Evolutionary conservation across 148 eudicot genomes (phyloP).

Genomic region (Silene conica): DNA sequence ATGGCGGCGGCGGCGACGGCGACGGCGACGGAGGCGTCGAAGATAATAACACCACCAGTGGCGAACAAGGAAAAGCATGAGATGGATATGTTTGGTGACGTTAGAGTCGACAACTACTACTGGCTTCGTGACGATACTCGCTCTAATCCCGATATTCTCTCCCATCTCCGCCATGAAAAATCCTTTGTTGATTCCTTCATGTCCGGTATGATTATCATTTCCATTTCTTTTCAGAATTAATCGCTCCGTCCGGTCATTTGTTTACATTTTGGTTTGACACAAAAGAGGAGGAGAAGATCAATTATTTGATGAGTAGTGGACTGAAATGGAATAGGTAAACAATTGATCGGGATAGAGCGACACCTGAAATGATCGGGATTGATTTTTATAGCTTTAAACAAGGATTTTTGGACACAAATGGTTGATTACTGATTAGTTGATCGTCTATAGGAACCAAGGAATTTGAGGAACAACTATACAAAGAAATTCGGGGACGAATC

Average conservation of each 20-base stretch:
- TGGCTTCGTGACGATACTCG: conserved; percentile 92
- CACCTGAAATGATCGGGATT: too few relatives aligned
- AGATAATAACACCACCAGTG: too few relatives aligned
- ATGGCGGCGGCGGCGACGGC: conserved; percentile 31
- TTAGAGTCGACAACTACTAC: conserved; percentile 72
- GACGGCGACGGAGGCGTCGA: conserved; percentile 21
- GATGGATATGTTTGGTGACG: conserved; percentile 81
- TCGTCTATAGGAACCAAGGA: conserved; percentile 75
- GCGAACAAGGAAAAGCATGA: conserved; percentile 67
- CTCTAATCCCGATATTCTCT: conserved; percentile 54
- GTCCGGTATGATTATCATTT: conserved; percentile 50
- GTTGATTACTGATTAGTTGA: too few relatives aligned
- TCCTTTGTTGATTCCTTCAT: conserved; percentile 52
- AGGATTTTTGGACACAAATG: too few relatives aligned
- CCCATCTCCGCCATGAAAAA: conserved; percentile 61
- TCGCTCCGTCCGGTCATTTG: too few relatives aligned
- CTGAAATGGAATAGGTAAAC: too few relatives aligned
- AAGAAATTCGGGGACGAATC: conserved; percentile 76
- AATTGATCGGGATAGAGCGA: too few relatives aligned
- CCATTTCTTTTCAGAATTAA: too few relatives aligned
- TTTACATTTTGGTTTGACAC: too few relatives aligned
- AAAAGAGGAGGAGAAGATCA: too few relatives aligned
- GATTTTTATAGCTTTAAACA: too few relatives aligned
- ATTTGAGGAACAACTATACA: conserved; percentile 63
- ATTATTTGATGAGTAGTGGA: too few relatives aligned